A percentile compares a stretch with the other conserved stretches of the same genome.
These are phyloP conservation scores for Penicillium pancosmium DNA, from an alignment of 495 filamentous ascomycete species.

Conservation along the genomic window DNA sequence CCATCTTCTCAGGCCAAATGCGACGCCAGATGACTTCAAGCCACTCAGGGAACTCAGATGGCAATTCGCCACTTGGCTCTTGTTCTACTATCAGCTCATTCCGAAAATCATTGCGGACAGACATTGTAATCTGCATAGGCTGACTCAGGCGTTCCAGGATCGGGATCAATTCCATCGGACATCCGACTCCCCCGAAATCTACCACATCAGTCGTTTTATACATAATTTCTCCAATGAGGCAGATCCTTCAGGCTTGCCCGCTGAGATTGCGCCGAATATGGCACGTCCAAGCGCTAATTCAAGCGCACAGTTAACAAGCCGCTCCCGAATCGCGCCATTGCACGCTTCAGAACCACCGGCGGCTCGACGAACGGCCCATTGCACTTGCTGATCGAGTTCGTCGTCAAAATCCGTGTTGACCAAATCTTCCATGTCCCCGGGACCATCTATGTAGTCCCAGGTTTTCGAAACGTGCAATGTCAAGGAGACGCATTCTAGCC, in stretches of 20 bases:
- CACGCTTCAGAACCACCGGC: not conserved
- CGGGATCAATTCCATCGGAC: not conserved
- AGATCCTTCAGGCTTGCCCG: not conserved
- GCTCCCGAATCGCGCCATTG: not conserved
- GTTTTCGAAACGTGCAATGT: not conserved
- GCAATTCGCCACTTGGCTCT: not conserved
- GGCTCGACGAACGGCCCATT: not conserved
- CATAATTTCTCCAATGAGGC: not conserved
- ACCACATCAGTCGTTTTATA: not conserved
- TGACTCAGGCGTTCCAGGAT: not conserved
- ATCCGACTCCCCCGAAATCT: not conserved
- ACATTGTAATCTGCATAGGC: not conserved
- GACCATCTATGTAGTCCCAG: not conserved
- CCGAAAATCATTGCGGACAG: no score
- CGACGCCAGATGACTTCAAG: not conserved
- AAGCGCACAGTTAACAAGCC: not conserved
- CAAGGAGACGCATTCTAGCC: not conserved
- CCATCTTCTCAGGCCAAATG: not conserved
- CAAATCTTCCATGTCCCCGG: not conserved
- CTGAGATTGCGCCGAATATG: not conserved
- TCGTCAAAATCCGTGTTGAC: not conserved
- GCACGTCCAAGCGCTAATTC: not conserved
- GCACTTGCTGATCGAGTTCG: not conserved
- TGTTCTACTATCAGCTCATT: no score
- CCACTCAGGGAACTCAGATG: not conserved